Percentiles rank a stretch among this genome's conserved stretches.
These are phyloP conservation scores for Neurospora sp. DNA, from an alignment of 495 filamentous ascomycete species.

Conservation along the genomic window DNA sequence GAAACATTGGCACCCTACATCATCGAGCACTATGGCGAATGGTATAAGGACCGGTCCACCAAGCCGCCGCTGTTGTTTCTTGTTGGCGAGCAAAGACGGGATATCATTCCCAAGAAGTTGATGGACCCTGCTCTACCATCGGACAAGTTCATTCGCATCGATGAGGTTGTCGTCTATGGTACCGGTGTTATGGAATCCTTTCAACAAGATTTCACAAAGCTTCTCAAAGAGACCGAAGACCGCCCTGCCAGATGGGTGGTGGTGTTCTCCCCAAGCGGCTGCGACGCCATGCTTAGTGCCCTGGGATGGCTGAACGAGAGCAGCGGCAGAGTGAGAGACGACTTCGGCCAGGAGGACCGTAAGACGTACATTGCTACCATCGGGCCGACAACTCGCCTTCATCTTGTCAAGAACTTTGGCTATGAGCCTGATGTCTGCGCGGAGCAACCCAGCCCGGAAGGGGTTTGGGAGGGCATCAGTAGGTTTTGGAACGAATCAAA, in stretches of 20 bases:
- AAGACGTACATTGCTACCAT: conserved; percentile 69
- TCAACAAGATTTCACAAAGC: conserved; percentile 46
- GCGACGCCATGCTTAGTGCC: conserved; percentile 65
- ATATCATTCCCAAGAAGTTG: conserved; percentile 76
- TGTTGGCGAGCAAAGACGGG: conserved; percentile 75
- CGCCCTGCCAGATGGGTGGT: conserved; percentile 61
- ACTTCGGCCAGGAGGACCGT: conserved; percentile 3
- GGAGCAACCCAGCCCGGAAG: conserved; percentile 70
- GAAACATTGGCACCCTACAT: conserved; percentile 69
- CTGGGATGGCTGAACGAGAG: conserved; percentile 46
- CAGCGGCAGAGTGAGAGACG: conserved; percentile 27
- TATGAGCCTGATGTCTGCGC: conserved; percentile 77
- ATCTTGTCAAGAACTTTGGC: conserved; percentile 54
- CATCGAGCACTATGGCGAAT: conserved; percentile 52
- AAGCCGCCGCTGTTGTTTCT: conserved; percentile 71
- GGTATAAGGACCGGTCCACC: conserved; percentile 24
- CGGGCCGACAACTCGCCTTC: conserved; percentile 82
- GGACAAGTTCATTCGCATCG: conserved; percentile 45
- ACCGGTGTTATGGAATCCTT: conserved; percentile 73
- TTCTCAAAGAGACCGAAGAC: conserved; percentile 31
- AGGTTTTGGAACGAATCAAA: conserved; percentile 24
- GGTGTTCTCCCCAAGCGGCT: conserved; percentile 87
- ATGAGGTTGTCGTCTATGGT: conserved; percentile 77
- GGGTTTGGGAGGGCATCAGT: conserved; percentile 59
- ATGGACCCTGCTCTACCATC: conserved; percentile 38